Base-by-base conservation (phyloP, 2,329 filamentous ascomycete genomes). In the Calonectria honghensis region DNA sequence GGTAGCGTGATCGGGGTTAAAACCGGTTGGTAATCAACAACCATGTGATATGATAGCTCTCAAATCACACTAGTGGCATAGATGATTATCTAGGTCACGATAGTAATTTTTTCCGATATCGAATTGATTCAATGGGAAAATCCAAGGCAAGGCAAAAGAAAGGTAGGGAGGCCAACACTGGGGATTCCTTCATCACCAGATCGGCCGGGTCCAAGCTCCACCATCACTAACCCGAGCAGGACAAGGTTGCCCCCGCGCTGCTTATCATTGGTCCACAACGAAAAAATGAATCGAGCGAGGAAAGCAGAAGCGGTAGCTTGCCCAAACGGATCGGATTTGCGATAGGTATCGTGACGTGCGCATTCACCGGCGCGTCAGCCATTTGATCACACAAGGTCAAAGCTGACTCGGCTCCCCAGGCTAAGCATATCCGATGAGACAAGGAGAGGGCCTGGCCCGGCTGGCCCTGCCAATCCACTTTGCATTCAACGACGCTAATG, bases 281-380 rank as follows among this genome's bases (percentile, higher is more conserved):
- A 24, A 24, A 24, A 48, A 48, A 24, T 48, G 20, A 61, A 39
- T 41, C n/a, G 24, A 18, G 24, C 13, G 9, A 41, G 57, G 57
- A 61, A 61, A 61, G 57, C 13, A 29, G n/a, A 61, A 61, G 57
- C 57, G 57, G 57, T 61, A 4, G 6, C 57, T 41, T 61, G 35
- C 57, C 57, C n/a, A 29, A 39, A 39, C 14, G 1, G 4, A 61
- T 9, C n/a, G 51, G 10, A 2, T 6, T 48, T 20, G 7, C 20
- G 11, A 2, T 48, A 1, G 7, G 13, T 48, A 20, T 48, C 41
- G 41, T 4, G 20, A n/a, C 24, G 4, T n/a, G 20, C n/a, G 1
- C 9, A 48, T 48, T 24, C 9, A n/a, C 6, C 45, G 5, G 6
- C 13, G 45, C n/a, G n/a, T 24, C 45, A 48, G n/a, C 45, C 20